Evolutionary conservation across 2,329 filamentous ascomycete species (phyloP), one percentile per base, ranked within the genome.

Genomic region (Sporothrix inflata): DNA sequence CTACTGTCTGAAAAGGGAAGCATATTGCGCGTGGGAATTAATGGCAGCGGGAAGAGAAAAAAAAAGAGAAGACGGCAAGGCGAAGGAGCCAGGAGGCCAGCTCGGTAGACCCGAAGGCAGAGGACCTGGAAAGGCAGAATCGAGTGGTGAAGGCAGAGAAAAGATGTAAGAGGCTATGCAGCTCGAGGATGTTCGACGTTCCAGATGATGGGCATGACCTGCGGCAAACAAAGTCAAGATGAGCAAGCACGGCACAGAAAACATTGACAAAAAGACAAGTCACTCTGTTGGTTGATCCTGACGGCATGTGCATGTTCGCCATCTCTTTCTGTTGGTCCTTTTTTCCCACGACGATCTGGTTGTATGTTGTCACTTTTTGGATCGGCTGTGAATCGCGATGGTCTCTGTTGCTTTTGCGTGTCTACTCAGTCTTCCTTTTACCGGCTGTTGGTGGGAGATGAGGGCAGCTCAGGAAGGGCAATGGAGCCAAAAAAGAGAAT

Each of bases 341-440:
- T 55, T 55, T 14, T 3, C n/a, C n/a, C 8, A 24, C 53, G 16
- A 16, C 57, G 34, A 61, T 40, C 57, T 40, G 30, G 19, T 14
- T 40, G 57, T 42, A 40, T 21, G 38, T 42, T 63, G 57, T 63
- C 57, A 63, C 57, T 42, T 42, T 63, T 42, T 63, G 34, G 57
- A 63, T 63, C 57, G 57, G 57, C 11, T 42, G 57, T 12, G n/a
- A 63, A 63, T 63, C 57, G 57, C n/a, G 57, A 63, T 42, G n/a
- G 34, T 8, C 53, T 57, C 53, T 57, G 57, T 34, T 47, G 42
- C 57, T 42, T n/a, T 65, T 21, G 38, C 6, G 12, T 8, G 34
- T 42, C 16, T 40, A 11, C 47, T 49, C 47, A 16, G 19, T 1
- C 47, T 21, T 49, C 19, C n/a, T 5, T 49, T n/a, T 5, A 14